Percentiles rank a stretch among this genome's conserved stretches.
These are phyloP conservation scores for Coemansia aciculifera DNA, from an alignment of 192 early-diverging fungal species.

Conservation along the genomic window DNA sequence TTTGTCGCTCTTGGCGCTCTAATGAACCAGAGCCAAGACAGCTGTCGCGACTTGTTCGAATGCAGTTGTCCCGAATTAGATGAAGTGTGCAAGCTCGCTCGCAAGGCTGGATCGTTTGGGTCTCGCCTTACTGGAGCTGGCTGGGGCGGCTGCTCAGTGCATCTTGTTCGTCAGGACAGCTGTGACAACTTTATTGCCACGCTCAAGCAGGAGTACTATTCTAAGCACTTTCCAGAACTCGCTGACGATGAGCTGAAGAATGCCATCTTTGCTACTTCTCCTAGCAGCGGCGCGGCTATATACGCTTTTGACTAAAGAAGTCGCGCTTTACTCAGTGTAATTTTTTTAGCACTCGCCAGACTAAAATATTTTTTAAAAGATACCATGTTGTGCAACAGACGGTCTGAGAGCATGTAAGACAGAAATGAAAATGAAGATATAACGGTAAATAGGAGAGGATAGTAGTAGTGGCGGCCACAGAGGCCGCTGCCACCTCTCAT, in stretches of 20 bases:
- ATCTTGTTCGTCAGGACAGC: constrained; percentile 75
- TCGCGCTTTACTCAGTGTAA: not conserved
- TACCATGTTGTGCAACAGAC: too few species aligned
- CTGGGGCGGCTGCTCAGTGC: constrained; percentile 89
- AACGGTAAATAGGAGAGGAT: not conserved
- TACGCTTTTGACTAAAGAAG: constrained; percentile 10
- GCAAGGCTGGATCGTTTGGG: constrained; percentile 71
- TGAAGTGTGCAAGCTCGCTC: constrained; percentile 66
- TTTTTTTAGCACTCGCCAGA: too few species aligned
- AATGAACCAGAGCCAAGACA: constrained; percentile 87
- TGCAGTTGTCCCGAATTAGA: constrained; percentile 85
- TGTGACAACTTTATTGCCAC: constrained; percentile 66
- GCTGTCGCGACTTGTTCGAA: constrained; percentile 78
- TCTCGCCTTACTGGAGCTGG: constrained; percentile 92
- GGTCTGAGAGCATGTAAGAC: too few species aligned
- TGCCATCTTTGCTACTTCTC: constrained; percentile 53
- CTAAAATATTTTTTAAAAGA: not conserved
- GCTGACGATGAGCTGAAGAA: constrained; percentile 51
- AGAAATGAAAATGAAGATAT: not conserved
- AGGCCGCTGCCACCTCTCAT: not conserved
- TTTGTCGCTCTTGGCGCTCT: too few species aligned
- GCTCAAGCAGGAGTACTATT: constrained; percentile 70
- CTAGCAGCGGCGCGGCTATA: constrained; percentile 28
- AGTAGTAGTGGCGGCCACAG: not conserved
- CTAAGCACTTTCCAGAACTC: constrained; percentile 55